Evolutionary conservation across 192 early-diverging fungal species (phyloP), one percentile per base, ranked within the genome.

Genomic region (Cladochytrium replicatum): DNA sequence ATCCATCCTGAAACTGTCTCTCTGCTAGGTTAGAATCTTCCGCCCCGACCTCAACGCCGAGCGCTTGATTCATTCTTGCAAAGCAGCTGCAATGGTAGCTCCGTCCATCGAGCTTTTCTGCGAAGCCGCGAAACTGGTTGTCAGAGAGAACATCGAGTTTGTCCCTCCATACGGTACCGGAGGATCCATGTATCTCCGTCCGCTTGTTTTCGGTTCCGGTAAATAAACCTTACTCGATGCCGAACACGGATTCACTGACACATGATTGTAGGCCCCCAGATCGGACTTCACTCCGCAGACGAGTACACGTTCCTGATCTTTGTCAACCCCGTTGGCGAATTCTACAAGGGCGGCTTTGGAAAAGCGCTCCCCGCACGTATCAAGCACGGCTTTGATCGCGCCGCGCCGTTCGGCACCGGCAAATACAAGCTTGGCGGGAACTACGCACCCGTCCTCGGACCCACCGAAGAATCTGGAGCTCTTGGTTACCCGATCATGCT

Each of bases 401-500:
- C 74, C 13, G 69, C 74, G 5, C 57, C 74, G 9, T 41, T 61
- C 47, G 74, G 74, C 11, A 68, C 57, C 9, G 84, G 84, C 29
- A 63, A 74, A 41, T 60, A 68, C 45, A 87, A 87, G 56, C 50
- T 83, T 25, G 83, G 80, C 23, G 85, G 85, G 7, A 87, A 87
- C 58, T 87, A 87, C 54, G 81, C 80, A 6, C 76, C 79, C 21
- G 71, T 74, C 1, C 64, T 87, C 22, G 58, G 53, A 13, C 74
- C 78, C 7, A 78, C 81, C 22, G 54, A 63, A 21, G 65, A 57
- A 0, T 81, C 81, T 29, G 83, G 81, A 49, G 63, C 74, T 37
- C 56, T 70, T 26, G 85, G 83, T 23, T 85, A 77, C 55, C 60
- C 74, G 27, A 73, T 87, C 59, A 79, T 75, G 4, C 68, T 87